These are phyloP conservation scores for Lactifluus hygrophoroides DNA, from an alignment of 768 basidiomycete genomes.

Conservation along the genomic window DNA sequence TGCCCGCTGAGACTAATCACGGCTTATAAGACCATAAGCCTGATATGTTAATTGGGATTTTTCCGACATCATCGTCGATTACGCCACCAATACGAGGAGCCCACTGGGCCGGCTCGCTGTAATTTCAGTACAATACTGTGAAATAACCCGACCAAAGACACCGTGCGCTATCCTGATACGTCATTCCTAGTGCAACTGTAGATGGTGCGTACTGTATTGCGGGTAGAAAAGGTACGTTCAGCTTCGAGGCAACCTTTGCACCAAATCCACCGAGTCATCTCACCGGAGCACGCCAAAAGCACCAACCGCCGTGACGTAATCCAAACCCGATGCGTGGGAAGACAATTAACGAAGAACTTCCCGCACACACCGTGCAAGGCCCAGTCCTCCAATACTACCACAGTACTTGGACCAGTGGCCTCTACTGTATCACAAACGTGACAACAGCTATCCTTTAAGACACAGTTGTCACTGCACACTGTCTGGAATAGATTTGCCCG, in stretches of 20 bases:
- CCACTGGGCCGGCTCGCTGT: background rate
- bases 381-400: background rate
- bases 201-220: background rate
- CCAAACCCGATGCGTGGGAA: background rate
- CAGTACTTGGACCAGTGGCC: too few relatives aligned
- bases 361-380: background rate
- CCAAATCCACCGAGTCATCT: too few relatives aligned
- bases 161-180: background rate
- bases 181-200: background rate
- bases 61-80: too few relatives aligned
- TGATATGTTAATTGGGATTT: too few relatives aligned
- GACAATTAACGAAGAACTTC: background rate
- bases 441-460: background rate
- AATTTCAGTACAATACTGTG: background rate
- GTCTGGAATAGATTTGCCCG: background rate
- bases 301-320: background rate
- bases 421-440: background rate
- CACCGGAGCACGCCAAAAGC: background rate
- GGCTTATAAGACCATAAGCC: too few relatives aligned
- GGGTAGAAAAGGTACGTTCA: background rate
- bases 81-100: too few relatives aligned
- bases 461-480: background rate
- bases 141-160: too few relatives aligned
- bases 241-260: background rate
- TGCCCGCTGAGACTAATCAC: too few relatives aligned